Base-by-base conservation (phyloP, 2,329 filamentous ascomycete genomes). In the Aureobasidium sp. region DNA sequence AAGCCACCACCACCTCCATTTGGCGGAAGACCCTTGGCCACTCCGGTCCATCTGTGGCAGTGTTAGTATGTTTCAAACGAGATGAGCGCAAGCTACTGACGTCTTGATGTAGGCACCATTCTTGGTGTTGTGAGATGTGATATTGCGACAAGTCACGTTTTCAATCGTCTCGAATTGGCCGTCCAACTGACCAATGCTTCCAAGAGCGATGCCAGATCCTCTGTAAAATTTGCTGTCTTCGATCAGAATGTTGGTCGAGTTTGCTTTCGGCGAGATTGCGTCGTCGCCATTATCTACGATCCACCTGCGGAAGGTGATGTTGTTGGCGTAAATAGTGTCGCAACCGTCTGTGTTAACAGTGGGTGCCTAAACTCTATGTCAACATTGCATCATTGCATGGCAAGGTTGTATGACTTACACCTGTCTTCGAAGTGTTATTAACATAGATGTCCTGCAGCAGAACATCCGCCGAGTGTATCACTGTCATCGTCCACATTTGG, bases 401-500 rank as follows among this genome's bases (percentile, higher is more conserved):
- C 17, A 12, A 2, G 1, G 12, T 32, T 17, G 15, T 48, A 48
- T 9, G 5, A 55, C 60, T 65, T 63, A 37, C 60, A n/a, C 62
- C 63, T 32, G 24, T 53, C 41, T 67, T 63, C 27, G 68, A 73
- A 15, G 77, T 79, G 68, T 77, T 84, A 71, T 84, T 84, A 61
- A 83, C 76, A 64, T 78, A 76, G 37, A 84, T 82, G 63, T 81
- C 75, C 55, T 80, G 74, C 7, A 84, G 72, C 0, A 80, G 70
- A 1, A 81, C 71, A 53, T 80, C 71, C 7, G 77, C 64, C 3
- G 79, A 80, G 68, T 80, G 72, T 10, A 80, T 80, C 34, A 83
- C 76, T 1, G 79, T 79, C 76, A 84, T 80, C 5, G 70, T 70
- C 79, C 83, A 86, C 83, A 86, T 85, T 71, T 85, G 83, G 64